Base-by-base conservation (phyloP, 2,329 filamentous ascomycete species). In the Colletotrichum sp. region DNA sequence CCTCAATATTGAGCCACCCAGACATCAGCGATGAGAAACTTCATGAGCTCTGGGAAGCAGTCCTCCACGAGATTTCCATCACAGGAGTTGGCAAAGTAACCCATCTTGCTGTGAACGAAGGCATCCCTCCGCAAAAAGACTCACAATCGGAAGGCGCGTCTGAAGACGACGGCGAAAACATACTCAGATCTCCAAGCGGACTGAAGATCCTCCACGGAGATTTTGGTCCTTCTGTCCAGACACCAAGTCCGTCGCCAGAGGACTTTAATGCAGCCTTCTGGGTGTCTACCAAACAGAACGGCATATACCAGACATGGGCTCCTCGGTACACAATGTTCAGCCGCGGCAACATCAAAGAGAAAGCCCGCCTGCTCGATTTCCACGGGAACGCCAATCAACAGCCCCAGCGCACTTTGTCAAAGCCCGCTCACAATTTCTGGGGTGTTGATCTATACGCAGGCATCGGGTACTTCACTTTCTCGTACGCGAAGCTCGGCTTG, bases 261-360 rank as follows among this genome's bases (percentile, higher is more conserved):
- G 93, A 96, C 81, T 94, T 98, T 75, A 82, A 87, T 1, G 74
- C 83, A 2, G 93, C 95, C 0, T 91, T 98, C 77, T 99, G 96
- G 96, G 94, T 94, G 1, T 90, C 89, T 15, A 93, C 94, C 6
- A 91, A 89, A 69, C 96, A 98, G 82, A 95, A 95, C 81, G 94
- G 93, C 4, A 94, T 99, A 74, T 85, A 87, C 44, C 96, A 99
- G 86, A 93, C 90, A 3, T 99, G 96, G 96, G 94, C 96, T 1
- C 96, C 96, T 16, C 86, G 93, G 1, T 96, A 95, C 89, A 98
- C 96, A 30, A 98, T 98, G 96, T 99, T 99, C 83, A 96, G 94
- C 77, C 91, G 96, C 2, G 96, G 96, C 5, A 99, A 98, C 84
- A 88, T 98, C 75, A 94, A 93, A 67, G 96, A 99, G 85, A 99